Evolutionary conservation across 345 rosid genomes (phyloP), one percentile per base, ranked within the genome.

Genomic region (Gossypium mustelinum): DNA sequence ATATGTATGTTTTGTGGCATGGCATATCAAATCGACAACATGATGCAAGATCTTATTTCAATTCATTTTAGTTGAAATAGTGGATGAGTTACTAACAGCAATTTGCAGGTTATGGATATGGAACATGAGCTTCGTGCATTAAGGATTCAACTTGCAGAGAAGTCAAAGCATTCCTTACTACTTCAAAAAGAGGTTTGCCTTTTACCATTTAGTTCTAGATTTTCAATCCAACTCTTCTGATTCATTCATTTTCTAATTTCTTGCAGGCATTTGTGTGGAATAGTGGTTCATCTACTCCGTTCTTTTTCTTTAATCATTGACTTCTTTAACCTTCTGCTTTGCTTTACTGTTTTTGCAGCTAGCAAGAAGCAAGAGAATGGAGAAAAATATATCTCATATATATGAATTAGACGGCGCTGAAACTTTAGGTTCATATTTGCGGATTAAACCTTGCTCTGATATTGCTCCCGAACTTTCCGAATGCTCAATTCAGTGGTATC

Each of bases 331-430:
- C 18, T 68, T 75, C 73, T 69, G 25, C 50, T 25, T 78, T 77
- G 44, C 1, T 44, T 34, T 44, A 27, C 59, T 4, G 57, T 58
- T 51, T 58, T 73, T 86, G 71, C 85, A 93, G 98, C 86, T 93
- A 47, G 89, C 85, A 78, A 81, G 81, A 81, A 88, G 85, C 87
- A 93, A 83, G 84, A 86, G 85, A 51, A 81, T 84, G 3, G 90
- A 83, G 80, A 88, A 82, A 71, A 88, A 74, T 48, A 59, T 78
- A 70, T 79, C 91, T 73, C 79, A 77, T 68, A 39, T 85, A 34
- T 93, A 87, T 81, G 98, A 90, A 82, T 78, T 96, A 73, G 97
- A 87, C 73, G 97, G 99, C 27, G 81, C 89, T 68, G 99, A 96
- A 86, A 81, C 87, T 73, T 80, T 96, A 73, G 98, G 99, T 77